A percentile compares a stretch with the other conserved stretches of the same genome.
Evolutionary conservation across 768 basidiomycete genomes (phyloP).

Genomic region (Xerocomus brunneocitrinus): DNA sequence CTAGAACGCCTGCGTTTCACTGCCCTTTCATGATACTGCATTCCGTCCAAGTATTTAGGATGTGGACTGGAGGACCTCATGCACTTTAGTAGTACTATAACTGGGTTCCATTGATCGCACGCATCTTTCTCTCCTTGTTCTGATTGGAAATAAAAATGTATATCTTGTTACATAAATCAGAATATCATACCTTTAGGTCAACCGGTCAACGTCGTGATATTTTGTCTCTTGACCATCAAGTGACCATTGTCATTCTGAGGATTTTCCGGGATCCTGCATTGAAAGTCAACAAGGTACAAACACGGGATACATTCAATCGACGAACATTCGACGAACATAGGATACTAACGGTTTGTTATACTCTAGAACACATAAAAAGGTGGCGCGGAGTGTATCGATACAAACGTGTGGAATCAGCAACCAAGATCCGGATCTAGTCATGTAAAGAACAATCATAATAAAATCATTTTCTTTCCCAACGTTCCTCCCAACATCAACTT

Average conservation of each 20-base stretch:
- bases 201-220: too few species aligned
- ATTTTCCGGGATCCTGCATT: too few species aligned
- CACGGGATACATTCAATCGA: not conserved
- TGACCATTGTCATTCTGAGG: too few species aligned
- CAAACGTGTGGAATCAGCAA: not conserved
- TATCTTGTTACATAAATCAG: not conserved
- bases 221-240: too few species aligned
- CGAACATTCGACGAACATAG: not conserved
- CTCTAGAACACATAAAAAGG: not conserved
- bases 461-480: not conserved
- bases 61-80: not conserved
- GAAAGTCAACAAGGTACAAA: not conserved
- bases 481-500: constrained; percentile 2
- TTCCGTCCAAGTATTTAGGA: not conserved
- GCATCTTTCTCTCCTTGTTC: not conserved
- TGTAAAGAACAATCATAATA: not conserved
- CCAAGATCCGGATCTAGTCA: not conserved
- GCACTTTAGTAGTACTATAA: not conserved
- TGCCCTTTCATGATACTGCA: not conserved
- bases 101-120: too few species aligned
- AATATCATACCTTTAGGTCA: too few species aligned
- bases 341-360: not conserved
- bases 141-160: not conserved
- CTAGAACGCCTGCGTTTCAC: not conserved
- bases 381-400: constrained; percentile 2